phyloP scores from a whole-genome alignment of 2,329 filamentous ascomycete species.

The Saccharata proteae region DNA sequence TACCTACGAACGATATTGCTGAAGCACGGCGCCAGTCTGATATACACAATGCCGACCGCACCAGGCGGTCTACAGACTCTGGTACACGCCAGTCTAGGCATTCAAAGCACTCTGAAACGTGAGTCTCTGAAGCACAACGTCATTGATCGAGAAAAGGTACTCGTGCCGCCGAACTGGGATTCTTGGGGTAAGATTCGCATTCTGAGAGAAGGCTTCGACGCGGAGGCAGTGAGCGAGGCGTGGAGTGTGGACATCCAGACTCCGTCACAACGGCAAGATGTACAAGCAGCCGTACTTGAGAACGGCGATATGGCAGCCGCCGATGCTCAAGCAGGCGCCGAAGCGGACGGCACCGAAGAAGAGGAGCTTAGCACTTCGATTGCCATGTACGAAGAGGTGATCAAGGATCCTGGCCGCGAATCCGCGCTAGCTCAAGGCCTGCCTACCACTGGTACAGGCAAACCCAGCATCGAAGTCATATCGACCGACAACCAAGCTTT shows the following conservation, averaged over 20 bases:
- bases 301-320: too few species aligned
- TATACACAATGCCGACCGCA: slow-evolving; percentile 37
- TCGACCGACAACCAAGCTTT: slow-evolving; percentile 70
- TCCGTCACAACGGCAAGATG: slow-evolving; percentile 13
- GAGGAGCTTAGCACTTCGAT: slow-evolving; percentile 47
- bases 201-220: slow-evolving; percentile 80
- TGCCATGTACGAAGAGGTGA: slow-evolving; percentile 64
- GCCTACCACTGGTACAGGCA: slow-evolving; percentile 30
- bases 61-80: slow-evolving; percentile 67
- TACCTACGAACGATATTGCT: slow-evolving; percentile 81
- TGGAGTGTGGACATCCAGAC: slow-evolving; percentile 75
- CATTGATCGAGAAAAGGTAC: slow-evolving; percentile 85
- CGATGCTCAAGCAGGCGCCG: slow-evolving; percentile 10
- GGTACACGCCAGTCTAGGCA: slow-evolving; percentile 74
- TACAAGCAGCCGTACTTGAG: background rate
- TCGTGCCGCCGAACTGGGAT: slow-evolving; percentile 95
- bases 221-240: slow-evolving; percentile 69
- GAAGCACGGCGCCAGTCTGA: slow-evolving; percentile 52
- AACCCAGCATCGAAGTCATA: slow-evolving; percentile 45
- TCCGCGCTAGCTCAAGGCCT: slow-evolving; percentile 43
- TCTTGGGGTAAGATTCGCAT: slow-evolving; percentile 96
- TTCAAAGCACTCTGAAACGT: slow-evolving; percentile 60
- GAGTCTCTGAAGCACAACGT: slow-evolving; percentile 52
- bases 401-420: slow-evolving; percentile 60
- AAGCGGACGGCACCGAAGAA: slow-evolving; percentile 8